Evolutionary conservation across 306 rosid species (phyloP).

Genomic region (Oxytropis ochrocephala): DNA sequence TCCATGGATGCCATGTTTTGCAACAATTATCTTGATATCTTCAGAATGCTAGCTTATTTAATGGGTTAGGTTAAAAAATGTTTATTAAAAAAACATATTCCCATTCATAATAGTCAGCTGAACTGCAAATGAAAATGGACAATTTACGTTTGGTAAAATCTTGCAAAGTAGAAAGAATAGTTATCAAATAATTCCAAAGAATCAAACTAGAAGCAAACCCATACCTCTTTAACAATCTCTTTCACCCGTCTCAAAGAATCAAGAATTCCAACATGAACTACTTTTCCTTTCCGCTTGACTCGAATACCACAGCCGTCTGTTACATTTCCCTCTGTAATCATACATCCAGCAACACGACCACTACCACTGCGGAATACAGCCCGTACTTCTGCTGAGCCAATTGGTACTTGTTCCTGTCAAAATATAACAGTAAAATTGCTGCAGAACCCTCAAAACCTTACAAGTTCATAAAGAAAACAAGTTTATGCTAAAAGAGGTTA

Average conservation of each 20-base stretch:
- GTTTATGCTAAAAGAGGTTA: background rate
- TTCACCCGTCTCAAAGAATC: conserved; percentile 91
- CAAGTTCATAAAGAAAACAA: conserved; percentile 2
- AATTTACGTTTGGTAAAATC: background rate
- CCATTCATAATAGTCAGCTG: background rate
- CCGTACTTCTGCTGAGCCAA: conserved; percentile 83
- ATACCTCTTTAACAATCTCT: conserved; percentile 92
- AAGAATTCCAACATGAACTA: conserved; percentile 48
- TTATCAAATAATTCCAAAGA: no score
- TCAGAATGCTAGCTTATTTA: background rate
- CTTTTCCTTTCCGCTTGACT: conserved; percentile 70
- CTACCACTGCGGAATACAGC: conserved; percentile 93
- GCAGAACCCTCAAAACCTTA: conserved; percentile 8
- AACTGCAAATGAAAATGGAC: background rate
- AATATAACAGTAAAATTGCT: conserved; percentile 24
- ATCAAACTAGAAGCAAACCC: background rate
- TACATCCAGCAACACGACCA: conserved; percentile 95
- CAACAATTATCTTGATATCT: no score
- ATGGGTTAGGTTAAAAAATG: background rate
- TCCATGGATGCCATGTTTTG: no score
- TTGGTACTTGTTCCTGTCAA: conserved; percentile 62
- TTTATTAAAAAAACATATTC: background rate
- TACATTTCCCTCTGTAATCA: conserved; percentile 75
- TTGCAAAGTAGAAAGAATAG: background rate
- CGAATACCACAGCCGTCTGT: conserved; percentile 69